phyloP scores from a whole-genome alignment of 495 filamentous ascomycete species.

The Aspergillus bertholletiae region DNA sequence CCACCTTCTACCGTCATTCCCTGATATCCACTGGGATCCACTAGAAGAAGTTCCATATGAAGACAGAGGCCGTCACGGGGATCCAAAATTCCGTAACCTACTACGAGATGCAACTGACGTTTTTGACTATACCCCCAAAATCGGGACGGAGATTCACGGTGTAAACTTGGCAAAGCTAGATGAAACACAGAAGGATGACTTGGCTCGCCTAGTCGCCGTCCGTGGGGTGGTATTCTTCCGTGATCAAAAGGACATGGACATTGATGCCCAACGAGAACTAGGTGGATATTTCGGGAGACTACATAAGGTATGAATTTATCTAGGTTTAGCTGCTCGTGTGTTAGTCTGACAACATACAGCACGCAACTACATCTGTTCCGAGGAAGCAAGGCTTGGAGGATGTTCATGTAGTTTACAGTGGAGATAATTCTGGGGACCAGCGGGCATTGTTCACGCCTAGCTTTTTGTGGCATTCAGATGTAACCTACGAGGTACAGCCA shows the following conservation, averaged over 20 bases:
- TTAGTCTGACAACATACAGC: constrained; percentile 20
- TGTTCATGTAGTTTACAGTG: constrained; percentile 65
- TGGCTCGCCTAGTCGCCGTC: constrained; percentile 67
- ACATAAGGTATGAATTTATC: constrained; percentile 46
- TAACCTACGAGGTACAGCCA: constrained; percentile 75
- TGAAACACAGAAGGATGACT: constrained; percentile 69
- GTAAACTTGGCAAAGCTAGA: constrained; percentile 64
- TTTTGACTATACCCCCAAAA: constrained; percentile 62
- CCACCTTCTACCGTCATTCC: constrained; percentile 54
- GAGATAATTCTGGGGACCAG: constrained; percentile 60
- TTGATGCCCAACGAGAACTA: constrained; percentile 63
- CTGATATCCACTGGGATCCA: constrained; percentile 51
- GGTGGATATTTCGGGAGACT: constrained; percentile 64
- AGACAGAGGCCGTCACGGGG: constrained; percentile 54
- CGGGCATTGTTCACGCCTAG: constrained; percentile 44
- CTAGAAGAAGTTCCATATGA: constrained; percentile 48
- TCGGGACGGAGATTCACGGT: constrained; percentile 70
- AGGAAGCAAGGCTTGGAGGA: constrained; percentile 58
- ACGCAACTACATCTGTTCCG: constrained; percentile 59
- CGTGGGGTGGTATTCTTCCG: constrained; percentile 75
- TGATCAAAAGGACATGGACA: constrained; percentile 61
- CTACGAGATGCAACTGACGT: constrained; percentile 49
- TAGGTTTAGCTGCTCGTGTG: neutral
- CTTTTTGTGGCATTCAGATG: constrained; percentile 64
- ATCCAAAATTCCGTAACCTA: constrained; percentile 52